phyloP scores from a whole-genome alignment of 1,284 basidiomycete species.

The Laetiporus sulphureus region DNA sequence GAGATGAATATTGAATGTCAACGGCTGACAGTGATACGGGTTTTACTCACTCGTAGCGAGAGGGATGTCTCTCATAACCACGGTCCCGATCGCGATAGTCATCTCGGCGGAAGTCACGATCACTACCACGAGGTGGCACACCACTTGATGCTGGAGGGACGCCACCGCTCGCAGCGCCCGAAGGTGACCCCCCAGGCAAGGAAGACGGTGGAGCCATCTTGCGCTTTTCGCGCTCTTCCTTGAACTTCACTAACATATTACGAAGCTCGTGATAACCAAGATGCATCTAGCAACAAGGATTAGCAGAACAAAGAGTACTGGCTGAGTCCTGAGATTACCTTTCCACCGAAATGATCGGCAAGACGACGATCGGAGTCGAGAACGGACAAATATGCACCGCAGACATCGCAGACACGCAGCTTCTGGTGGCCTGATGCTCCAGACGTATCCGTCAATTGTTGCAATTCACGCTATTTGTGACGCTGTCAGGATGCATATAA shows the following conservation, averaged over 20 bases:
- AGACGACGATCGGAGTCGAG: slow-evolving; percentile 97
- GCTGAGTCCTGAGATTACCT: slow-evolving; percentile 46
- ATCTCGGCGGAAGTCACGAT: slow-evolving; percentile 51
- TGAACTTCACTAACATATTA: slow-evolving; percentile 86
- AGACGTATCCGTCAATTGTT: slow-evolving; percentile 95
- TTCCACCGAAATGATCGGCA: slow-evolving; percentile 99
- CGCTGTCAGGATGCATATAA: slow-evolving; percentile 6
- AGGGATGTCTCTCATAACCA: slow-evolving; percentile 63
- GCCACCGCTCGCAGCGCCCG: slow-evolving; percentile 24
- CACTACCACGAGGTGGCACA: slow-evolving; percentile 29
- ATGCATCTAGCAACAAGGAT: slow-evolving; percentile 74
- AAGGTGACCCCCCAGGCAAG: slow-evolving; percentile 22
- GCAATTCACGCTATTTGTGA: slow-evolving; percentile 72
- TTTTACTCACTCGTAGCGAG: slow-evolving; percentile 67
- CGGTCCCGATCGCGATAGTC: slow-evolving; percentile 63
- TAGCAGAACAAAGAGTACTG: neutral
- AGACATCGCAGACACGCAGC: slow-evolving; percentile 97
- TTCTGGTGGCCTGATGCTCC: slow-evolving; percentile 99
- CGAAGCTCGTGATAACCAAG: slow-evolving; percentile 97
- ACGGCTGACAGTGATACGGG: slow-evolving; percentile 4
- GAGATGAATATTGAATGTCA: slow-evolving; percentile 12
- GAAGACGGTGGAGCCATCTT: slow-evolving; percentile 48
- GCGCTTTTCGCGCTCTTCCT: slow-evolving; percentile 81
- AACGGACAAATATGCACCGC: slow-evolving; percentile 96
- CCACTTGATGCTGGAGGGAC: slow-evolving; percentile 19